Base-by-base conservation (phyloP, 1,284 basidiomycete species). In the Sanghuangporus sanghuang region DNA sequence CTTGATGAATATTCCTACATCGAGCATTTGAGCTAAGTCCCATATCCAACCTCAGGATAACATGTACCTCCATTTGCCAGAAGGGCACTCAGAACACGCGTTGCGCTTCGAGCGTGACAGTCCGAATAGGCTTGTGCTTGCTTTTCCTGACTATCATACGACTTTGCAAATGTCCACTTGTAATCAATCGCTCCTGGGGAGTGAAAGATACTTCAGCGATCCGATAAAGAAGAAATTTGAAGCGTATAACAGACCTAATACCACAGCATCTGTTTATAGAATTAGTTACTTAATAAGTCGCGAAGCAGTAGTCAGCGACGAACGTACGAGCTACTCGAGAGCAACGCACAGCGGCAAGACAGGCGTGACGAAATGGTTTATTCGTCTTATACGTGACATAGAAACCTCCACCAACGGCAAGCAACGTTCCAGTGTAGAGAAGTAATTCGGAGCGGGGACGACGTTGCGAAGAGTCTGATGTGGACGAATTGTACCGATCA, bases 1-100 rank as follows among this genome's bases (percentile, higher is more conserved):
- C 73, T 97, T 97, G 74, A 97, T 95, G 74, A 95, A 97, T 44
- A 96, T 86, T 14, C 94, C 93, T 80, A 46, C 48, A 18, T 9
- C 49, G 35, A 48, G 44, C 32, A 18, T 27, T 57, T n/a, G 21
- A 46, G 12, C 6, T 46, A 18, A n/a, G 7, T 14, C 36, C 52
- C 11, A 18, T 3, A 18, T 23, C 3, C 8, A 46, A 46, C 16
- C 16, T n/a, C 21, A 2, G n/a, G 44, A 11, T 9, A 27, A 50
- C 8, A 68, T 83, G 63, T 59, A 85, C 89, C 90, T 76, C 96
- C 96, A 71, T 98, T 98, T 8, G 86, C 87, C 64, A 95, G 81
- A 27, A 97, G 78, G 7, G 93, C 92, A 65, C 83, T 82, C 64
- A 95, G 77, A 48, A 96, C 85, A 63, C 94, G 79, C 64, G 81